phyloP scores from a whole-genome alignment of 805 yeast species.

The Cyberlindnera euphorbiae region DNA sequence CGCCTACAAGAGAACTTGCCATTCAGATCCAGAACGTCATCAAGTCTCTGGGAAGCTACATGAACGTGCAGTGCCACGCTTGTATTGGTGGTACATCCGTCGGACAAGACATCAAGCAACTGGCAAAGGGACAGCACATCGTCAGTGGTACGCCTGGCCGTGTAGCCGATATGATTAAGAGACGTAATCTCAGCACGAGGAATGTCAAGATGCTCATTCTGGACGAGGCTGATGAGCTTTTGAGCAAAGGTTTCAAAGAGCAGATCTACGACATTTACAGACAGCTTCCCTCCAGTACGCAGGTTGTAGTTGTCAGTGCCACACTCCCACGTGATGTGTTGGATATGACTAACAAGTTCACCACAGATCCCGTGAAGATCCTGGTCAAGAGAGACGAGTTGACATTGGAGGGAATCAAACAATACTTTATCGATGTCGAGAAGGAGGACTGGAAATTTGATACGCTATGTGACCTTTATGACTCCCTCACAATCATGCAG shows the following conservation, averaged over 20 bases:
- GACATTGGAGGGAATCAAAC: slow-evolving; percentile 91
- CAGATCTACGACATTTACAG: slow-evolving; percentile 92
- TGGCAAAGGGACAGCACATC: slow-evolving; percentile 79
- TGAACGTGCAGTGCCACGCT: slow-evolving; percentile 84
- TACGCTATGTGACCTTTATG: slow-evolving; percentile 90
- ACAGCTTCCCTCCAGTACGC: slow-evolving; percentile 76
- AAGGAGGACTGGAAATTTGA: slow-evolving; percentile 93
- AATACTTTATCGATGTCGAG: slow-evolving; percentile 85
- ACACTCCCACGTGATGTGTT: slow-evolving; percentile 89
- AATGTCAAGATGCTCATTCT: slow-evolving; percentile 81
- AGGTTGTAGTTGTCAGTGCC: slow-evolving; percentile 93
- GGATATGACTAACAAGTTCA: slow-evolving; percentile 88
- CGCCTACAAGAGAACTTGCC: slow-evolving; percentile 97
- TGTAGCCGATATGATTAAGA: slow-evolving; percentile 83
- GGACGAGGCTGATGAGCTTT: slow-evolving; percentile 96
- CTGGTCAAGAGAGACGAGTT: slow-evolving; percentile 92
- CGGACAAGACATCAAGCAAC: slow-evolving; percentile 71
- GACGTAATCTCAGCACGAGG: slow-evolving; percentile 70
- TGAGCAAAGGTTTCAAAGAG: slow-evolving; percentile 90
- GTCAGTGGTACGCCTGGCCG: slow-evolving; percentile 98
- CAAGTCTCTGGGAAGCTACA: slow-evolving; percentile 77
- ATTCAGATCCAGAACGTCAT: slow-evolving; percentile 88
- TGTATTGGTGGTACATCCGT: slow-evolving; percentile 91
- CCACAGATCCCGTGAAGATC: slow-evolving; percentile 89
- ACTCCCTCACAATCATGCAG: slow-evolving; percentile 91